These are phyloP conservation scores for Phytophthora ohioensis DNA, from an alignment of 352 stramenopile species.

Conservation along the genomic window DNA sequence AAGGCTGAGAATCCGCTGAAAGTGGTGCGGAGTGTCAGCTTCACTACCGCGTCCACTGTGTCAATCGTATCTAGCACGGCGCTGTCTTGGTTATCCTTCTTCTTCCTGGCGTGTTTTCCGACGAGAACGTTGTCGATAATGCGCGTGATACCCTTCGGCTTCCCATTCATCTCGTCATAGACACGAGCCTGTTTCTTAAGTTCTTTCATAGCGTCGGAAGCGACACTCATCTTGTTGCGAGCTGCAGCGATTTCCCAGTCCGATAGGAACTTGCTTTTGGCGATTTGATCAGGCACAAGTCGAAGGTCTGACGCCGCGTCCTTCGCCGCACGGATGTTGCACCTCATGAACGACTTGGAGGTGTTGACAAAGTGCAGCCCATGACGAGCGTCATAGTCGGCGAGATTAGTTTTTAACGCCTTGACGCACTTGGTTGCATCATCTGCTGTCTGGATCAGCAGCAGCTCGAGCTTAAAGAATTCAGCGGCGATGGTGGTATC, in stretches of 20 bases:
- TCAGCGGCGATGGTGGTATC: constrained; percentile 22
- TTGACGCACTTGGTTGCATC: constrained; percentile 28
- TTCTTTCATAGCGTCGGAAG: constrained; percentile 18
- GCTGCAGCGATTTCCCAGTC: constrained; percentile 30
- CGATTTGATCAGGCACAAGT: constrained; percentile 25
- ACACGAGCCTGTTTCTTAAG: constrained; percentile 28
- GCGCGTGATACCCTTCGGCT: constrained; percentile 27
- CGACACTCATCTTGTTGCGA: constrained; percentile 21
- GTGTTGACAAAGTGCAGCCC: constrained; percentile 33
- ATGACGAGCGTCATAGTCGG: constrained; percentile 28
- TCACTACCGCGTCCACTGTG: constrained; percentile 34
- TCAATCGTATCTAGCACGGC: constrained; percentile 14
- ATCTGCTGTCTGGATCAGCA: constrained; percentile 28
- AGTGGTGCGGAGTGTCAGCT: constrained; percentile 23
- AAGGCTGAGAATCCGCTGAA: constrained; percentile 33
- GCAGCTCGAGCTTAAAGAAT: constrained; percentile 30
- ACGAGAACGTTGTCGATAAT: constrained; percentile 34
- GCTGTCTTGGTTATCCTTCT: constrained; percentile 15
- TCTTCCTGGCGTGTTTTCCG: constrained; percentile 16
- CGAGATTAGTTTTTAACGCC: constrained; percentile 31
- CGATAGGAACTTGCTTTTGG: constrained; percentile 13
- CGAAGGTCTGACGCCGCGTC: constrained; percentile 26
- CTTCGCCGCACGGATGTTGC: constrained; percentile 29
- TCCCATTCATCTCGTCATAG: constrained; percentile 38
- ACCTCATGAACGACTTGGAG: constrained; percentile 33